Evolutionary conservation across 768 basidiomycete species (phyloP).

Genomic region (Lentinula aciculospora): DNA sequence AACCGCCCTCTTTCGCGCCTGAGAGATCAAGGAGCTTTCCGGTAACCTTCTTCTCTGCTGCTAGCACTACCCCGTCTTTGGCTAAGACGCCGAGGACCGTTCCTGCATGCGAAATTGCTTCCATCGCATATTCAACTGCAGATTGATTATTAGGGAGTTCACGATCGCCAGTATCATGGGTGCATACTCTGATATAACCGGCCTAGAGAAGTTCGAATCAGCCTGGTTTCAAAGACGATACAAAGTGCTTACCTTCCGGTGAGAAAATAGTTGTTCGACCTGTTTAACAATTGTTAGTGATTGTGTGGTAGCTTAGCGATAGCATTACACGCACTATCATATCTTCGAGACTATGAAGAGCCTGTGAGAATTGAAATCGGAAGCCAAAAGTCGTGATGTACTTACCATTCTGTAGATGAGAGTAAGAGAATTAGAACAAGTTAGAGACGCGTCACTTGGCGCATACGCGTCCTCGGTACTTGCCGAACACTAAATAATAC

Average conservation of each 20-base stretch:
- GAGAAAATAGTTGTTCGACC: conserved; percentile 98
- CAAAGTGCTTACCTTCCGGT: conserved; percentile 87
- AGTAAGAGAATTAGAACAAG: conserved; percentile 12
- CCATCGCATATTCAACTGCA: conserved; percentile 99
- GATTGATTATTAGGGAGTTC: conserved; percentile 1
- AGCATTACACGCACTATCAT: conserved; percentile 69
- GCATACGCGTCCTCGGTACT: neutral
- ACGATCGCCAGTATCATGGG: neutral
- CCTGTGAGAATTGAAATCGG: conserved; percentile 9
- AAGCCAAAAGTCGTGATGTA: conserved; percentile 5
- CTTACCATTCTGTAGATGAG: conserved; percentile 40
- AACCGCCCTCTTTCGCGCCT: conserved; percentile 78
- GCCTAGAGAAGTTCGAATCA: conserved; percentile 40
- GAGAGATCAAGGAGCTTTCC: conserved; percentile 94
- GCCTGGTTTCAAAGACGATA: neutral
- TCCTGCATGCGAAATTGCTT: conserved; percentile 94
- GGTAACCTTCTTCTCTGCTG: conserved; percentile 97
- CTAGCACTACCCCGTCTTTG: conserved; percentile 86
- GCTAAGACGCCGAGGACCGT: conserved; percentile 92
- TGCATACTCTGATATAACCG: conserved; percentile 92
- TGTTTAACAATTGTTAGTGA: conserved; percentile 24
- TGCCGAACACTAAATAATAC: neutral
- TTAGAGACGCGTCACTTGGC: conserved; percentile 34
- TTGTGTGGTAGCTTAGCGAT: conserved; percentile 3
- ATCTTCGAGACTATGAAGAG: conserved; percentile 72